Conservation (phyloP, 768 basidiomycete genomes). For the Boletus rufocinnamomeus region DNA sequence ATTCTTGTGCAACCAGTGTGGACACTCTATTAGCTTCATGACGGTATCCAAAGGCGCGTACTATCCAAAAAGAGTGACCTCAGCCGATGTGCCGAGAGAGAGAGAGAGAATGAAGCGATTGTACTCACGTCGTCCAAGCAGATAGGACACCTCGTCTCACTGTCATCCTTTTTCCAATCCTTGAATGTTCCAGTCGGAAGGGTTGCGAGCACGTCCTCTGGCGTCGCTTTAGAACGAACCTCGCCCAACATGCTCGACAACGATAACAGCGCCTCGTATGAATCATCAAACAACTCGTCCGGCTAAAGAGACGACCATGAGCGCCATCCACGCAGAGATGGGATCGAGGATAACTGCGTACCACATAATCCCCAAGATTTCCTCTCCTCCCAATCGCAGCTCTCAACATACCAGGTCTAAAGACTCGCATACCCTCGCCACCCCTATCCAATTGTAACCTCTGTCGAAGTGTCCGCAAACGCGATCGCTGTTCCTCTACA, state of each 20-base stretch:
- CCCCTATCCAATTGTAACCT: conserved; percentile 32
- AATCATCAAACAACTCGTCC: conserved; percentile 75
- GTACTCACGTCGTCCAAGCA: conserved; percentile 78
- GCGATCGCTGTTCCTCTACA: conserved; percentile 25
- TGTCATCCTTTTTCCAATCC: conserved; percentile 66
- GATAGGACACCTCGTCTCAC: conserved; percentile 78
- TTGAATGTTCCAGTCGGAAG: conserved; percentile 64
- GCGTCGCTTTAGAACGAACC: conserved; percentile 64
- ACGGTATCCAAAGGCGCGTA: conserved; percentile 64
- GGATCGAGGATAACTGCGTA: conserved; percentile 33
- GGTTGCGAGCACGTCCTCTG: conserved; percentile 57
- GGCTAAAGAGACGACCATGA: conserved; percentile 42
- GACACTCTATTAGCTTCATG: conserved; percentile 66
- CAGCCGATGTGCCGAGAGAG: not conserved
- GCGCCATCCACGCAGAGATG: not conserved
- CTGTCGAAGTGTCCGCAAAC: conserved; percentile 30
- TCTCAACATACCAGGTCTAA: conserved; percentile 29
- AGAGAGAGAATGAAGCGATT: not conserved
- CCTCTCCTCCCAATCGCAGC: conserved; percentile 26
- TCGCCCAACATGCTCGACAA: conserved; percentile 65
- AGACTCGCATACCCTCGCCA: conserved; percentile 20
- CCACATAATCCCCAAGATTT: conserved; percentile 51
- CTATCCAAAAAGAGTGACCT: conserved; percentile 39
- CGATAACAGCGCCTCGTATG: conserved; percentile 68
- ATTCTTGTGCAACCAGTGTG: conserved; percentile 79